Percentiles rank a stretch among this genome's conserved stretches.
Evolutionary conservation across 1,284 basidiomycete genomes (phyloP).

Genomic region (Omphalotus olearius): DNA sequence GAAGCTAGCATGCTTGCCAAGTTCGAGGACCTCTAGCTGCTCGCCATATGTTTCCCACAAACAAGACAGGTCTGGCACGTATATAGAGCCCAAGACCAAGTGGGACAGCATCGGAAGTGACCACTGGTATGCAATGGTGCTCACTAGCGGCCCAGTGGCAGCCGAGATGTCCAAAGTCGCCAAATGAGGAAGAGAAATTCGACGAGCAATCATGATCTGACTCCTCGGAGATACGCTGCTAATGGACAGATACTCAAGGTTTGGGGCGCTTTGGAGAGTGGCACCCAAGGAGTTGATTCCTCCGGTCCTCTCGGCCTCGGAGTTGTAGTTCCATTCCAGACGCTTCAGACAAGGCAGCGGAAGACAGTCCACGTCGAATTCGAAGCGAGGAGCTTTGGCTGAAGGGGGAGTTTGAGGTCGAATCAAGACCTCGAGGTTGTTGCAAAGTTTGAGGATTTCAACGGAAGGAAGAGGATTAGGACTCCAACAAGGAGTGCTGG

Average conservation of each 20-base stretch:
- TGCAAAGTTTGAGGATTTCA: constrained; percentile 45
- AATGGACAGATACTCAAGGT: constrained; percentile 53
- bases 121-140: constrained; percentile 44
- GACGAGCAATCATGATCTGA: constrained; percentile 24
- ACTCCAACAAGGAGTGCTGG: constrained; percentile 34
- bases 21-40: constrained; percentile 51
- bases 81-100: constrained; percentile 40
- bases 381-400: constrained; percentile 35
- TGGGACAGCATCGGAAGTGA: constrained; percentile 46
- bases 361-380: constrained; percentile 45
- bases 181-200: constrained; percentile 35
- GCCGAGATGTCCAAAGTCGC: constrained; percentile 49
- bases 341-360: constrained; percentile 50
- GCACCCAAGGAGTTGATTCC: constrained; percentile 59
- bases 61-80: constrained; percentile 21
- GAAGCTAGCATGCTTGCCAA: constrained; percentile 52
- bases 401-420: constrained; percentile 34
- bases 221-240: constrained; percentile 37
- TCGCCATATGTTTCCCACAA: constrained; percentile 47
- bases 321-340: constrained; percentile 65
- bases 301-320: constrained; percentile 55
- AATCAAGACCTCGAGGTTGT: constrained; percentile 50
- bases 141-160: constrained; percentile 45
- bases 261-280: constrained; percentile 49
- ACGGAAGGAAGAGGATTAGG: constrained; percentile 27